These are phyloP conservation scores for Persicaria maculosa DNA, from an alignment of 148 eudicot genomes.

Conservation along the genomic window DNA sequence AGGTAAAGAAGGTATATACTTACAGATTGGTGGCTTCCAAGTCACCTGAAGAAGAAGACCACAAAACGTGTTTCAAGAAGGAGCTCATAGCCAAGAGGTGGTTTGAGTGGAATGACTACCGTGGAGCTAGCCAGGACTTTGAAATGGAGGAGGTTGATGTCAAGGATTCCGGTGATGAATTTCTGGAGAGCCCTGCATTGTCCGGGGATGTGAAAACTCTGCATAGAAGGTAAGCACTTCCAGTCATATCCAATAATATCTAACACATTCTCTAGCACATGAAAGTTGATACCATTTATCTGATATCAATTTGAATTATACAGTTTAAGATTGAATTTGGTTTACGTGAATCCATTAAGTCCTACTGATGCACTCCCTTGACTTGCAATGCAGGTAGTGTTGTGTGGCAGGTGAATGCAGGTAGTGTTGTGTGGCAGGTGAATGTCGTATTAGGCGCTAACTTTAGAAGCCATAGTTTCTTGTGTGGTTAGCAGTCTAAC, in stretches of 20 bases:
- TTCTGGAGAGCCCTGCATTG: constrained; percentile 46
- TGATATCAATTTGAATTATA: not conserved
- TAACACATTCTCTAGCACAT: not conserved
- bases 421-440: not conserved
- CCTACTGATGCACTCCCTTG: not conserved
- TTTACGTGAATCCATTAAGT: not conserved
- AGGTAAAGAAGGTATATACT: constrained; percentile 55
- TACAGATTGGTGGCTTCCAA: constrained; percentile 74
- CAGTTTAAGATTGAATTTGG: not conserved
- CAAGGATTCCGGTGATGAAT: constrained; percentile 52
- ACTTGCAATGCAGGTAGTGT: constrained; percentile 9
- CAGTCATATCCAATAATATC: not conserved
- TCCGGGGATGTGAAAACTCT: constrained; percentile 54
- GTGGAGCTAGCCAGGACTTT: constrained; percentile 34
- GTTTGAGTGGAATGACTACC: constrained; percentile 78
- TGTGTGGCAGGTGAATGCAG: not conserved
- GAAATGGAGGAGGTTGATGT: constrained; percentile 51
- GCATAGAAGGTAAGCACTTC: constrained; percentile 48
- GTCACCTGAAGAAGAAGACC: constrained; percentile 83
- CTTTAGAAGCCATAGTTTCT: not conserved
- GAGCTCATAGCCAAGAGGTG: constrained; percentile 84
- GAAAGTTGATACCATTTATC: not conserved
- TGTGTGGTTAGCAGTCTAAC: not conserved
- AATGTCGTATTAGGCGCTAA: not conserved
- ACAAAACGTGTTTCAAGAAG: constrained; percentile 63